phyloP scores from a whole-genome alignment of 2,329 filamentous ascomycete species.

The Trichoderma oligosporum region DNA sequence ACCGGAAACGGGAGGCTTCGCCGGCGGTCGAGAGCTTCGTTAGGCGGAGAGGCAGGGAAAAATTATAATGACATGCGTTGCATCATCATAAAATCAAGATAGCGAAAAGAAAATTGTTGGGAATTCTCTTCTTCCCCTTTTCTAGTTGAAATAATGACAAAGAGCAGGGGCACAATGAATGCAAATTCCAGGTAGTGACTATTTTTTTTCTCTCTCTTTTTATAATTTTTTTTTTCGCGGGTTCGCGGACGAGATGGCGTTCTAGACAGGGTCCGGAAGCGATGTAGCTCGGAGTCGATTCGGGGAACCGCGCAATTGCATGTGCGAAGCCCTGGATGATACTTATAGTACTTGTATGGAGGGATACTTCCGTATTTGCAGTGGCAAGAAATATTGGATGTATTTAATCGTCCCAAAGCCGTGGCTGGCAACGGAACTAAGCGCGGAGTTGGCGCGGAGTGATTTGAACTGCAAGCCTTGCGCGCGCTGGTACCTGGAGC shows the following conservation, averaged over 20 bases:
- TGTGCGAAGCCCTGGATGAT: not conserved
- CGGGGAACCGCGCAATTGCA: slow-evolving; percentile 1
- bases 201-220: not conserved
- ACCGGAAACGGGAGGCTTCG: slow-evolving; percentile 14
- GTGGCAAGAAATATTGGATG: slow-evolving; percentile 3
- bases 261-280: slow-evolving; percentile 15
- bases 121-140: not conserved
- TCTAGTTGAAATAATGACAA: slow-evolving; percentile 1
- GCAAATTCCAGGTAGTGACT: slow-evolving; percentile 10
- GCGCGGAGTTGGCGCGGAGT: slow-evolving; percentile 16
- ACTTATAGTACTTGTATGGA: too few relatives aligned
- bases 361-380: too few relatives aligned
- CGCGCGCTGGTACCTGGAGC: slow-evolving; percentile 11
- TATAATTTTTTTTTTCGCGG: slow-evolving; percentile 4
- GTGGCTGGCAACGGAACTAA: slow-evolving; percentile 8
- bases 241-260: slow-evolving; percentile 11
- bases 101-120: not conserved
- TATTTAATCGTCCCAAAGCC: not conserved
- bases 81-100: slow-evolving; percentile 8
- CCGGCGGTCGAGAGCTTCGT: slow-evolving; percentile 14
- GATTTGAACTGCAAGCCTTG: slow-evolving; percentile 6
- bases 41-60: slow-evolving; percentile 13
- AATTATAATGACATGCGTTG: slow-evolving; percentile 13
- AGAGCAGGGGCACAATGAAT: not conserved
- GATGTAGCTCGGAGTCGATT: slow-evolving; percentile 13